These are phyloP conservation scores for Quercus suber DNA, from an alignment of 306 rosid species.

Conservation along the genomic window DNA sequence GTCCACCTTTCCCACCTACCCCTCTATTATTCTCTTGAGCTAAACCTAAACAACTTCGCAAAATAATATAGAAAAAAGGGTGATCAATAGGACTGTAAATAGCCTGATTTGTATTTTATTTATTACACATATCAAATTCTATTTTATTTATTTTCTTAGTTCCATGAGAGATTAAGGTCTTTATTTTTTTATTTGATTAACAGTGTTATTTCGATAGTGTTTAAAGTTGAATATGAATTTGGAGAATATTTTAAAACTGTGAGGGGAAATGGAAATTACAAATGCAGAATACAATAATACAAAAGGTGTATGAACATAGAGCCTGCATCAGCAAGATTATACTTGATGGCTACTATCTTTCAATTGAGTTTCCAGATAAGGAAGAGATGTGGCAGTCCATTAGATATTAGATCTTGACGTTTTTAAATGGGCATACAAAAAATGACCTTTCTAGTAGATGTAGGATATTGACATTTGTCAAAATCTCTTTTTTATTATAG, in stretches of 20 bases:
- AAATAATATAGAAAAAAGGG: neutral
- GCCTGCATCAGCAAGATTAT: neutral
- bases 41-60: neutral
- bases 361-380: neutral
- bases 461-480: neutral
- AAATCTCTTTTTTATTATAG: neutral
- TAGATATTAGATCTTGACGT: too few species aligned
- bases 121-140: too few species aligned
- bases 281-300: neutral
- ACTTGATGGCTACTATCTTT: neutral
- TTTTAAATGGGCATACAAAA: too few species aligned
- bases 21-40: neutral
- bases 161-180: neutral
- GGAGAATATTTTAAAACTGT: neutral
- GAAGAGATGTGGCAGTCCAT: neutral
- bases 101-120: neutral
- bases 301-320: neutral
- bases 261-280: neutral
- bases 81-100: neutral
- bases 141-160: too few species aligned
- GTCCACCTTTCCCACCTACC: too few species aligned
- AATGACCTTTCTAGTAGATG: neutral
- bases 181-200: neutral
- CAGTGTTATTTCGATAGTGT: neutral
- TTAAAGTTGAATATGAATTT: neutral